Evolutionary conservation across 306 rosid genomes (phyloP), one percentile per base, ranked within the genome.

Genomic region (Betula pendula): DNA sequence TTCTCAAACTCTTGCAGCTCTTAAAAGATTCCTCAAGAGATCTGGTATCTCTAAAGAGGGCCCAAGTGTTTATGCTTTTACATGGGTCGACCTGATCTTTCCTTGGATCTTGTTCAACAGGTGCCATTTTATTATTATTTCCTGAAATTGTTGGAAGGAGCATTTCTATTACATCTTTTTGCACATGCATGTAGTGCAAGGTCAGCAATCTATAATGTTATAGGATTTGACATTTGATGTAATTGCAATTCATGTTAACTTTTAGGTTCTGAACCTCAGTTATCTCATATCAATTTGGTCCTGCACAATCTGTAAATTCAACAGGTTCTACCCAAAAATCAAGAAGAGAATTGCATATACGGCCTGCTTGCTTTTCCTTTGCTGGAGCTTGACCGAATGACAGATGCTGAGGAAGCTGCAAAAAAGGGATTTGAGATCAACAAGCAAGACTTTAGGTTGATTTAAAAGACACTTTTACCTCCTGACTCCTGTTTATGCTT

Each of bases 301-400:
- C 47, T 40, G 0, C 47, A 74, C 45, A n/a, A n/a, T 72, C 68
- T 71, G 45, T 51, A 73, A 33, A 48, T 73, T 67, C 73, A 74
- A 68, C 90, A 95, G 98, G 96, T 90, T 81, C 79, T 92, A 43
- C 88, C 96, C 11, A 65, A 84, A 55, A 95, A 95, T 59, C 80
- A 88, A 87, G 86, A 84, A 81, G 88, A 87, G 79, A 84, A 80
- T 79, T 95, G 83, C 79, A 55, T 95, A 45, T 84, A 90, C 75
- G 97, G 98, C 77, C 65, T 92, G 93, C 97, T 90, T 83, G 91
- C 98, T 70, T 95, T 95, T 82, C 78, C 98, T 74, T 81, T 95
- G 52, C 75, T 95, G 80, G 98, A 95, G 92, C 91, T 95, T 76
- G 92, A 88, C 53, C 78, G 24, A 68, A 84, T 92, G 89, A 85